These are phyloP conservation scores for Strobilomyces dryophilus DNA, from an alignment of 768 basidiomycete species.

Conservation along the genomic window DNA sequence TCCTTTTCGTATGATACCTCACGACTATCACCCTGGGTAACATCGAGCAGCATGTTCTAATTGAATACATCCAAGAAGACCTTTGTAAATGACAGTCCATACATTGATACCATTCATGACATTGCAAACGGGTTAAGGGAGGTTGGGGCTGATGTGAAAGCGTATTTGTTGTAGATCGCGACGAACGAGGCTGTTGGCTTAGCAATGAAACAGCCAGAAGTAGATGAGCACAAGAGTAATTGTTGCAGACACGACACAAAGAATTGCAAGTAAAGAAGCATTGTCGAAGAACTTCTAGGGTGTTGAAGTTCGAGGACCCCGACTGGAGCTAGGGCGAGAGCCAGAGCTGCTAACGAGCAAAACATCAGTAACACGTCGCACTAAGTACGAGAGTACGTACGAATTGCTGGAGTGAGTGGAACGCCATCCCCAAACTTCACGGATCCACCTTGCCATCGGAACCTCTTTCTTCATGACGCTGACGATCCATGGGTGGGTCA, in stretches of 20 bases:
- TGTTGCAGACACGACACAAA: conserved; percentile 16
- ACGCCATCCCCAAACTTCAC: conserved; percentile 80
- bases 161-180: conserved; percentile 19
- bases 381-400: conserved; percentile 11
- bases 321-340: conserved; percentile 30
- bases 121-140: conserved; percentile 7
- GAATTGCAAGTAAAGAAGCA: not conserved
- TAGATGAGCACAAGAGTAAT: conserved; percentile 19
- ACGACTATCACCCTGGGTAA: not conserved
- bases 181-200: conserved; percentile 12
- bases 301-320: conserved; percentile 23
- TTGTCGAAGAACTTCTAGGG: conserved; percentile 18
- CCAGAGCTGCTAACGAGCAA: conserved; percentile 9
- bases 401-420: conserved; percentile 31
- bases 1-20: not conserved
- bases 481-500: conserved; percentile 80
- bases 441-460: conserved; percentile 87
- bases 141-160: conserved; percentile 3
- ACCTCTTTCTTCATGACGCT: conserved; percentile 76
- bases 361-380: not conserved
- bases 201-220: conserved; percentile 9
- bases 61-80: conserved; percentile 1
- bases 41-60: not conserved
- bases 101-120: conserved; percentile 15
- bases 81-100: conserved; percentile 16